phyloP scores from a whole-genome alignment of 2,329 filamentous ascomycete species.

The Shiraia sp. region DNA sequence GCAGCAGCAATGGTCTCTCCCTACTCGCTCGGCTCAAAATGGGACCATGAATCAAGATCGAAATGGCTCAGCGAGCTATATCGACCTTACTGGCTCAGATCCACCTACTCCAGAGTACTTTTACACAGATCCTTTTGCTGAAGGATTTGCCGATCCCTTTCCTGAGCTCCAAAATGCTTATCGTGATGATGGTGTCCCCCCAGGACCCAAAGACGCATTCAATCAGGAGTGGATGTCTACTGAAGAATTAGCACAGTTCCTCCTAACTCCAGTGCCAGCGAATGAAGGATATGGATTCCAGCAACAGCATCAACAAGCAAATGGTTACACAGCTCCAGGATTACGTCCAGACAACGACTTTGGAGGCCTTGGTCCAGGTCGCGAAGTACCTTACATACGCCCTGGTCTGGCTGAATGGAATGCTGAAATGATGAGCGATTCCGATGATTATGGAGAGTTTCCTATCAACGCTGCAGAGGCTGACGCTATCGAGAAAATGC shows the following conservation, averaged over 20 bases:
- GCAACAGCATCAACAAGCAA: not conserved
- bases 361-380: not conserved
- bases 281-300: slow-evolving; percentile 19
- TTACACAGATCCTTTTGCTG: slow-evolving; percentile 3
- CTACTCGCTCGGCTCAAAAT: not conserved
- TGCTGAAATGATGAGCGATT: slow-evolving; percentile 11
- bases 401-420: slow-evolving; percentile 4
- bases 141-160: slow-evolving; percentile 6
- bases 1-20: slow-evolving; percentile 6
- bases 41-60: not conserved
- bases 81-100: slow-evolving; percentile 34
- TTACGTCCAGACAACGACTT: not conserved
- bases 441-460: slow-evolving; percentile 17
- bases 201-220: slow-evolving; percentile 18
- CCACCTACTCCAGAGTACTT: slow-evolving; percentile 15
- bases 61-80: slow-evolving; percentile 1
- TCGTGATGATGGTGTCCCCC: slow-evolving; percentile 4
- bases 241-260: slow-evolving; percentile 34
- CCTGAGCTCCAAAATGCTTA: slow-evolving; percentile 7
- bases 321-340: not conserved
- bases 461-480: slow-evolving; percentile 17
- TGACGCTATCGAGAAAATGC: slow-evolving; percentile 33
- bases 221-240: slow-evolving; percentile 28
- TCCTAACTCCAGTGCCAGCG: slow-evolving; percentile 19
- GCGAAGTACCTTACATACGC: slow-evolving; percentile 7